Evolutionary conservation across 1,284 basidiomycete genomes (phyloP).

Genomic region (Coniophora puteana): DNA sequence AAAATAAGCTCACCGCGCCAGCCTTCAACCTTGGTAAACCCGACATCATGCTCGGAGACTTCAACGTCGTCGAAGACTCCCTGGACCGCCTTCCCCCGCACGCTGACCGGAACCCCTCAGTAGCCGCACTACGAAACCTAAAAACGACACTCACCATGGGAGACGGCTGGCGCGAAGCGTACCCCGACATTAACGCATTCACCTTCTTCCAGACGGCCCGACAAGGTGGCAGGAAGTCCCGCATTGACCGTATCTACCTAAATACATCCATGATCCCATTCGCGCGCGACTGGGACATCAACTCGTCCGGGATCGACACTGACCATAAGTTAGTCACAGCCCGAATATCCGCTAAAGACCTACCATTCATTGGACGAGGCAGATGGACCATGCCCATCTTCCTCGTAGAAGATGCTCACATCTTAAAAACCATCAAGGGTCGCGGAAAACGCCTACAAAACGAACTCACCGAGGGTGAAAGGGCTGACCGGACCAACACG

Average conservation of each 20-base stretch:
- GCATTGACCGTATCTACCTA: conserved; percentile 1
- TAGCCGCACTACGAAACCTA: neutral
- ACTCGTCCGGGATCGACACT: neutral
- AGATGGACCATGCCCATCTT: neutral
- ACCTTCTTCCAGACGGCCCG: neutral
- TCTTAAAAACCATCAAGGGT: neutral
- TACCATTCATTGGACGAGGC: conserved; percentile 1
- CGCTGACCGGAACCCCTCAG: neutral
- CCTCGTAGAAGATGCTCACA: neutral
- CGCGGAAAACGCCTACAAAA: neutral
- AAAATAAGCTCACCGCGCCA: neutral
- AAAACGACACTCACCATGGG: neutral
- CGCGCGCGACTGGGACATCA: conserved; percentile 2
- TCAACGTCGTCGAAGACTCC: conserved; percentile 9
- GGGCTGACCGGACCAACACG: neutral
- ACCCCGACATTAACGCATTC: neutral
- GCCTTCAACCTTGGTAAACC: neutral
- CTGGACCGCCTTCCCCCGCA: conserved; percentile 1
- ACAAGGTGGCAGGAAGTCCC: neutral
- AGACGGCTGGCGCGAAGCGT: neutral
- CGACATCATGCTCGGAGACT: conserved; percentile 11
- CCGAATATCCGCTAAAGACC: neutral
- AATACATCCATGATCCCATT: neutral
- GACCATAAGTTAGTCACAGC: conserved; percentile 2
- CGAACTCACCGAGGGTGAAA: too few relatives aligned